Evolutionary conservation across 352 stramenopile genomes (phyloP).

Genomic region (Globisporangium echinulatum): DNA sequence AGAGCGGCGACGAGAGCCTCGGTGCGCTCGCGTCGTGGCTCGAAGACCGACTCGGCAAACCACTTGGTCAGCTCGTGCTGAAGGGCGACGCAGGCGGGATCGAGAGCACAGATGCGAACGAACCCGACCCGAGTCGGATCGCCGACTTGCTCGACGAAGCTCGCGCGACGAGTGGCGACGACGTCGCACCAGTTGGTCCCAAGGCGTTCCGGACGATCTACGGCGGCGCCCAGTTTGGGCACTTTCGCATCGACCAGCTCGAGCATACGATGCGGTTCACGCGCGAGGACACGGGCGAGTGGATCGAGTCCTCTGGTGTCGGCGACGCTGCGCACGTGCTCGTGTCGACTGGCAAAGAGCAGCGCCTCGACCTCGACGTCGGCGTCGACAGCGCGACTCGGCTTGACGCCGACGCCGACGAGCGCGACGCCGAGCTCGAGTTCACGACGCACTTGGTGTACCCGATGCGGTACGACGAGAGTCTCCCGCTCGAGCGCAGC

Average conservation of each 20-base stretch:
- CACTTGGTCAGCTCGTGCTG: conserved; percentile 11
- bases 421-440: conserved; percentile 7
- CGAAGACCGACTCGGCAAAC: conserved; percentile 35
- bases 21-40: conserved; percentile 39
- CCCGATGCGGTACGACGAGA: conserved; percentile 10
- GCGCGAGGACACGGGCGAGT: conserved; percentile 57
- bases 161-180: neutral
- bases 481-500: conserved; percentile 9
- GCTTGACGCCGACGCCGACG: neutral
- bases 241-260: conserved; percentile 63
- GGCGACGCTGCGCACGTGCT: conserved; percentile 39
- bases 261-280: conserved; percentile 50
- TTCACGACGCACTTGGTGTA: conserved; percentile 16
- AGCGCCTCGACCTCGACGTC: neutral
- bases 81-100: conserved; percentile 1
- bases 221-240: conserved; percentile 45
- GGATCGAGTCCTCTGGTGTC: conserved; percentile 54
- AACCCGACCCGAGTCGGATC: neutral
- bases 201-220: conserved; percentile 33
- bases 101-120: neutral
- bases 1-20: neutral
- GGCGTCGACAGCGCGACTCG: conserved; percentile 10
- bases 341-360: conserved; percentile 23
- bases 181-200: neutral
- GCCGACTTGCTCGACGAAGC: conserved; percentile 8